Conservation (phyloP, 305 asterid genomes). For the Rubia tinctorum region DNA sequence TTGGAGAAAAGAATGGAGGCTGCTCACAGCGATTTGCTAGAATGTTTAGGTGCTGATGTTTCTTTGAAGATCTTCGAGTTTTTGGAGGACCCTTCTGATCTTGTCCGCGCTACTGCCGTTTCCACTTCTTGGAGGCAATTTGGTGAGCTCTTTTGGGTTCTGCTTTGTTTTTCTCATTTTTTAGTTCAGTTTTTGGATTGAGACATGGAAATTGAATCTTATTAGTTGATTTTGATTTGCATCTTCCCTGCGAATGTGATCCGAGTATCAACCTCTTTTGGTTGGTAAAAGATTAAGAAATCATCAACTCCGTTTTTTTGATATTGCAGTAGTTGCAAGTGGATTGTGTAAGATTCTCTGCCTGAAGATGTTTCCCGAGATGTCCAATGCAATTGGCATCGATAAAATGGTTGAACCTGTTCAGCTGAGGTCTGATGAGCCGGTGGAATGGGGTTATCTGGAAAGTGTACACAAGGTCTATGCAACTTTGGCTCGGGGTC, state of each 20-base stretch:
- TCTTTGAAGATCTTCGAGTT: slow-evolving; percentile 45
- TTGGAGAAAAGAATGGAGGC: slow-evolving; percentile 31
- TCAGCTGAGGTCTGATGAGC: slow-evolving; percentile 23
- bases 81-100: slow-evolving; percentile 70
- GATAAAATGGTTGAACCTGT: slow-evolving; percentile 24
- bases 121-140: slow-evolving; percentile 70
- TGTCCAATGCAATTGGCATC: slow-evolving; percentile 34
- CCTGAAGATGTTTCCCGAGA: slow-evolving; percentile 50
- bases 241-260: too few species aligned
- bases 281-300: not conserved
- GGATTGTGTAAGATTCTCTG: slow-evolving; percentile 62
- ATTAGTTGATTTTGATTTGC: too few species aligned
- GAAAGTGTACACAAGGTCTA: slow-evolving; percentile 56
- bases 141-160: slow-evolving; percentile 37
- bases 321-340: slow-evolving; percentile 56
- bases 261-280: not conserved
- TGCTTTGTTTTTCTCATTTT: not conserved
- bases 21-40: slow-evolving; percentile 50
- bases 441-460: slow-evolving; percentile 34
- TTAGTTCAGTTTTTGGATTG: not conserved
- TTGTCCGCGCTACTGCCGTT: slow-evolving; percentile 57
- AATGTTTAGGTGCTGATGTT: slow-evolving; percentile 59
- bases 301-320: not conserved
- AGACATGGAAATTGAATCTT: not conserved
- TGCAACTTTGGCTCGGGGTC: slow-evolving; percentile 42